Evolutionary conservation across 192 early-diverging fungal genomes (phyloP), one percentile per base, ranked within the genome.

Genomic region (Diversispora eburnea): DNA sequence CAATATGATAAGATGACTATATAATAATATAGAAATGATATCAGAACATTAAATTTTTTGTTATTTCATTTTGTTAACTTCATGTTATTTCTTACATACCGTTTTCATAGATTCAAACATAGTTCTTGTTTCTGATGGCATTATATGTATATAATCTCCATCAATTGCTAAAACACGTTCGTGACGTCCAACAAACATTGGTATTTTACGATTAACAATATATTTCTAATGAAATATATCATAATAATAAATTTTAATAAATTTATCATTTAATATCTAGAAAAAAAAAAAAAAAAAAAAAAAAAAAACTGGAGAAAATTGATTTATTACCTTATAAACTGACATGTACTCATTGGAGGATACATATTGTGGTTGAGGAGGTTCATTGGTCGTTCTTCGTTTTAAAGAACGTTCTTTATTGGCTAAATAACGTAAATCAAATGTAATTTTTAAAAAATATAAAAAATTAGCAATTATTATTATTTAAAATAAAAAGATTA

Each of bases 121-220:
- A 70, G 85, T 89, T 59, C 78, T 69, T 20, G 86, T 85, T 59
- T 95, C 94, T 3, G 91, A 83, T 1, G 92, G 90, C 88, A 93
- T 92, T 49, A 99, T 83, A 67, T 95, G 91, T 39, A 99, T 88
- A 59, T 94, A 91, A 56, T 95, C 94, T 9, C 95, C 97, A 79
- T 98, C 95, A 72, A 99, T 94, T 0, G 93, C 95, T n/a, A 99
- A 84, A 25, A 89, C 79, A 45, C 94, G 88, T 62, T 95, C 93
- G 57, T 92, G 89, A 54, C 84, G 83, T n/a, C 95, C 91, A 8
- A 90, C 85, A 82, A 91, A 91, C 86, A 96, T 79, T 70, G 95
- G 88, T 45, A 88, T 88, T 58, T 94, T 93, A 49, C 94, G 91
- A 67, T 88, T 84, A 15, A 99, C 91, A 0, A 80, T 87, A 75